Conservation (phyloP, 768 basidiomycete species). For the Kwoniella dejecticola region DNA sequence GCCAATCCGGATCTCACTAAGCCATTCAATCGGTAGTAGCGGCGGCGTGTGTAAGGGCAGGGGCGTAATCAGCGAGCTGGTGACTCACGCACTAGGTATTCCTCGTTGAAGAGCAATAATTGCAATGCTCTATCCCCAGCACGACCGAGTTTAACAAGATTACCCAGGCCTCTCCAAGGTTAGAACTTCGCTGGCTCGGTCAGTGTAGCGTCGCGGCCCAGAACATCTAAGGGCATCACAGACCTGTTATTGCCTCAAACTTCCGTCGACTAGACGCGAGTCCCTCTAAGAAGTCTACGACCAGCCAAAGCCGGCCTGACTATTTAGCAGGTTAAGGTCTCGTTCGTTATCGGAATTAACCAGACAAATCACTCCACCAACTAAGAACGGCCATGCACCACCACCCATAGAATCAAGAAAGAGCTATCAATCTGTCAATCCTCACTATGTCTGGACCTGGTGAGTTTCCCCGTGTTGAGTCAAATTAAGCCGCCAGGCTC, state of each 20-base stretch:
- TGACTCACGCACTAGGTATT: slow-evolving; percentile 86
- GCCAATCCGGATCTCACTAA: slow-evolving; percentile 83
- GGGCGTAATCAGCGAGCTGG: slow-evolving; percentile 87
- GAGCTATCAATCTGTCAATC: slow-evolving; percentile 81
- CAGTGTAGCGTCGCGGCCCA: slow-evolving; percentile 84
- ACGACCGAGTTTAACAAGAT: slow-evolving; percentile 78
- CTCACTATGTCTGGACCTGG: slow-evolving; percentile 76
- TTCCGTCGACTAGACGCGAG: slow-evolving; percentile 78
- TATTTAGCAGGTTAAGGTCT: slow-evolving; percentile 94
- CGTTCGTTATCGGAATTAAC: slow-evolving; percentile 94
- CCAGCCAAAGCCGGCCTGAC: slow-evolving; percentile 74
- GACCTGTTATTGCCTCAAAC: slow-evolving; percentile 90
- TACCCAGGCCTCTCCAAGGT: slow-evolving; percentile 74
- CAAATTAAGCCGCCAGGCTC: slow-evolving; percentile 82
- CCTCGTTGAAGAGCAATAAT: slow-evolving; percentile 91
- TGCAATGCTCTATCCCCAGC: slow-evolving; percentile 87
- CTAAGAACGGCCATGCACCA: slow-evolving; percentile 88
- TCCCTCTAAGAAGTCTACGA: slow-evolving; percentile 81
- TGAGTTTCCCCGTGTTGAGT: slow-evolving; percentile 81
- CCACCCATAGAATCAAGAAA: slow-evolving; percentile 83
- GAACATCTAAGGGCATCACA: slow-evolving; percentile 90
- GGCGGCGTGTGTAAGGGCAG: slow-evolving; percentile 88
- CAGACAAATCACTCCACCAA: slow-evolving; percentile 92
- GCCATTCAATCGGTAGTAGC: slow-evolving; percentile 89
- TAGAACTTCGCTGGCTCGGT: slow-evolving; percentile 79